Conservation (phyloP, 106 monocot species). For the Dendrobium officinale region DNA sequence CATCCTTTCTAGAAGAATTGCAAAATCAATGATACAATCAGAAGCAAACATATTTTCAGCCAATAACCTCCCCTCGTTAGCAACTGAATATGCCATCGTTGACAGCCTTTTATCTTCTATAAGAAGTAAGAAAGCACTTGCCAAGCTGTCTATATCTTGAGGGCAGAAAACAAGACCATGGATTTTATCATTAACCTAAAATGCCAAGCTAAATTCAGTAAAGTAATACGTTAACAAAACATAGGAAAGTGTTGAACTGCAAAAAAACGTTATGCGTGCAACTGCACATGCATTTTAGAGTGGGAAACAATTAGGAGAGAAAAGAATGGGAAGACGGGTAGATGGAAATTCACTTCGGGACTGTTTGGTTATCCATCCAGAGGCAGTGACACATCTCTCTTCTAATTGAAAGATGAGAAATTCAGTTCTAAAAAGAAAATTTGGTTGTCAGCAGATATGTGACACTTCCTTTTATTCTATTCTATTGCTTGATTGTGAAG, state of each 20-base stretch:
- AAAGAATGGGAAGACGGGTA: not conserved
- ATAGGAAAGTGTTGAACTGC: not conserved
- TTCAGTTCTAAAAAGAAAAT: not conserved
- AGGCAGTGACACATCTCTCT: not conserved
- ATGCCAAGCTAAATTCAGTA: not conserved
- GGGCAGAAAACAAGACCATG: slow-evolving; percentile 63
- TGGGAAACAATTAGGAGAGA: not conserved
- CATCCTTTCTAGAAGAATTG: slow-evolving; percentile 77
- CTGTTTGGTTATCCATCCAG: not conserved
- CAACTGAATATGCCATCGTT: slow-evolving; percentile 32
- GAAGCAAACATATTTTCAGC: slow-evolving; percentile 63
- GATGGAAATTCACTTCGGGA: not conserved
- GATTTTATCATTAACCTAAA: slow-evolving; percentile 57
- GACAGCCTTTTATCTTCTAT: slow-evolving; percentile 47
- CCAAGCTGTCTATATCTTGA: slow-evolving; percentile 36
- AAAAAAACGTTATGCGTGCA: not conserved
- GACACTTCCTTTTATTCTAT: no score
- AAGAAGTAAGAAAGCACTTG: slow-evolving; percentile 39
- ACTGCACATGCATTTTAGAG: not conserved
- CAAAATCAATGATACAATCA: slow-evolving; percentile 56
- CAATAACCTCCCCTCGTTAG: slow-evolving; percentile 32
- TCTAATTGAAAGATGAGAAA: not conserved
- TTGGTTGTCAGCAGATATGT: not conserved
- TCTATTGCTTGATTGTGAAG: no score
- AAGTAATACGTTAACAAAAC: not conserved